A percentile compares a stretch with the other conserved stretches of the same genome.
Evolutionary conservation across 805 yeast species (phyloP).

Genomic region (Phaffomyces thermotolerans): DNA sequence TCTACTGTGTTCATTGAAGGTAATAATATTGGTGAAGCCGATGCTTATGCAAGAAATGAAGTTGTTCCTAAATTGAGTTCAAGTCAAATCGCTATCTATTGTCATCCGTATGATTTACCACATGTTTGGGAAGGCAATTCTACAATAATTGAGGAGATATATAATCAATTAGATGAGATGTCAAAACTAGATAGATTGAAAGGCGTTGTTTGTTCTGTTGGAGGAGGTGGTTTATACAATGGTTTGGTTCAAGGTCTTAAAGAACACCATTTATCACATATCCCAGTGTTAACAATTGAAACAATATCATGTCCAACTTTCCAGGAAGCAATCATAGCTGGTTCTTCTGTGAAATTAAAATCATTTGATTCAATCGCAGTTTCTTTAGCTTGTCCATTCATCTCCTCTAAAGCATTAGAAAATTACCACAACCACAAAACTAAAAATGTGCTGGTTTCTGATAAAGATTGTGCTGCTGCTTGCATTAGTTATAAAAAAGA

Average conservation of each 20-base stretch:
- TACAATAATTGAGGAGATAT: conserved; percentile 38
- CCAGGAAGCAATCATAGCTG: conserved; percentile 40
- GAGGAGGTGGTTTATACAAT: conserved; percentile 52
- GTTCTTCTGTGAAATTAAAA: conserved; percentile 35
- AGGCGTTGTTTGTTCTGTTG: conserved; percentile 47
- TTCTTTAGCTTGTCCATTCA: conserved; percentile 55
- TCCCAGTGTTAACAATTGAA: conserved; percentile 45
- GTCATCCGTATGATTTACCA: conserved; percentile 49
- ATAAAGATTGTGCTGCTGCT: conserved; percentile 48
- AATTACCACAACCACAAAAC: conserved; percentile 36
- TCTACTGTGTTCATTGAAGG: conserved; percentile 46
- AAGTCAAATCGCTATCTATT: conserved; percentile 35
- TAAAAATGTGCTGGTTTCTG: conserved; percentile 39
- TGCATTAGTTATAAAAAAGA: conserved; percentile 44
- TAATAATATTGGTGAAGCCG: conserved; percentile 43
- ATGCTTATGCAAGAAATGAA: conserved; percentile 30
- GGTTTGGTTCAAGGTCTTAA: conserved; percentile 42
- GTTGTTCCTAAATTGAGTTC: conserved; percentile 22
- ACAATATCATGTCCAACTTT: conserved; percentile 59
- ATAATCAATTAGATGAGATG: conserved; percentile 19
- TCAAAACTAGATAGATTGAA: conserved; percentile 25
- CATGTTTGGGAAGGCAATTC: conserved; percentile 51
- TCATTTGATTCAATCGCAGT: conserved; percentile 51
- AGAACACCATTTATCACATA: conserved; percentile 28
- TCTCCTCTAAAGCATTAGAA: conserved; percentile 42